Percentiles rank a stretch among this genome's conserved stretches.
phyloP scores from a whole-genome alignment of 2,329 filamentous ascomycete genomes.

The Cryphonectria naterciae region DNA sequence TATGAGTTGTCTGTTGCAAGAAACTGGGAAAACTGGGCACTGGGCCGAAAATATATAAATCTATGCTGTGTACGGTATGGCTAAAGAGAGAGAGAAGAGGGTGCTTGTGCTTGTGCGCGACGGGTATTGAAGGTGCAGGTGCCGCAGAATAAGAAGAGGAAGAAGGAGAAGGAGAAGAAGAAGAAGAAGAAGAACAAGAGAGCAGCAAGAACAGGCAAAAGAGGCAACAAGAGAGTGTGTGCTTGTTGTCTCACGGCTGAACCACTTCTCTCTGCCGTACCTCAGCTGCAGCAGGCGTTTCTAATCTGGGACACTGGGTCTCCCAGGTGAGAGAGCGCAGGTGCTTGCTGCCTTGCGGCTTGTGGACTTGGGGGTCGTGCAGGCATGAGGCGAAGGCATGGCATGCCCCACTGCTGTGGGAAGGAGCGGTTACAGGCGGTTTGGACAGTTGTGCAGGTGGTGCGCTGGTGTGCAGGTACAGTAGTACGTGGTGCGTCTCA shows the following conservation, averaged over 20 bases:
- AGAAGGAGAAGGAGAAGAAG: neutral
- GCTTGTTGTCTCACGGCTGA: neutral
- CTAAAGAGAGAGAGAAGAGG: neutral
- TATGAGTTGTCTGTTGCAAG: no score
- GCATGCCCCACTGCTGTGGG: neutral
- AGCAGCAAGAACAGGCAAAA: neutral
- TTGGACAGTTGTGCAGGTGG: neutral
- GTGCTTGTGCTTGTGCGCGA: neutral
- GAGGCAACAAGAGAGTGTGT: no score
- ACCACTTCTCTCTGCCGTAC: neutral
- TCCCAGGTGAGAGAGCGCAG: neutral
- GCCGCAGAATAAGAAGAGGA: neutral
- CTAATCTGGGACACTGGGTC: neutral
- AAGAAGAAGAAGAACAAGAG: neutral
- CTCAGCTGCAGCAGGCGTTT: slow-evolving; percentile 1
- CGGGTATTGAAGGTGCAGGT: neutral
- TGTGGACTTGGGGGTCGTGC: neutral
- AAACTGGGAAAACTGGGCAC: no score
- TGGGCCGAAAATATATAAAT: no score
- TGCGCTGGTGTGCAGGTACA: no score
- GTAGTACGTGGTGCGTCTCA: no score
- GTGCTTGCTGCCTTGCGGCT: neutral
- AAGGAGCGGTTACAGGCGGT: neutral
- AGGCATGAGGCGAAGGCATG: neutral
- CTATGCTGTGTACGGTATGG: neutral